A percentile compares a stretch with the other conserved stretches of the same genome.
phyloP scores from a whole-genome alignment of 257 asterid genomes.

The Dorcoceras hygrometricum region DNA sequence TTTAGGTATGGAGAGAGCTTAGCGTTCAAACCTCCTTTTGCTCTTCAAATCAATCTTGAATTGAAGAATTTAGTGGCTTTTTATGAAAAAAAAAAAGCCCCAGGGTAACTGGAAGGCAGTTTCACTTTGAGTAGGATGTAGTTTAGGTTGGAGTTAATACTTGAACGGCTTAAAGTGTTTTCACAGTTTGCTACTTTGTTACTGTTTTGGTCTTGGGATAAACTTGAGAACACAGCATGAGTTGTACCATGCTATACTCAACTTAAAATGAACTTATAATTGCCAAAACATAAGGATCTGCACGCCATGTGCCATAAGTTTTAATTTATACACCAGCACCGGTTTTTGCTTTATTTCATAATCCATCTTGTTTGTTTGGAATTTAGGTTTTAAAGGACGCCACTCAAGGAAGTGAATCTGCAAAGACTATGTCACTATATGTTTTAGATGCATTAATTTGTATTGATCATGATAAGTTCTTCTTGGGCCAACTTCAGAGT shows the following conservation, averaged over 20 bases:
- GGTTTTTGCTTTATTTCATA: constrained; percentile 2
- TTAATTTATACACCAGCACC: background rate
- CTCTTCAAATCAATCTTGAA: background rate
- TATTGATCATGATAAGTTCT: constrained; percentile 83
- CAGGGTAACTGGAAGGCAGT: background rate
- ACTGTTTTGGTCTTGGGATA: background rate
- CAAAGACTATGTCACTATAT: constrained; percentile 70
- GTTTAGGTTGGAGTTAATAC: background rate
- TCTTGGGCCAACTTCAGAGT: constrained; percentile 84
- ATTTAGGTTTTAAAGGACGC: constrained; percentile 83
- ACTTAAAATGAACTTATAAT: background rate
- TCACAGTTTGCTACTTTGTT: background rate
- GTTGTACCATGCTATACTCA: too few relatives aligned
- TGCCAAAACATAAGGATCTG: background rate
- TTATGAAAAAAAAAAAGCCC: too few relatives aligned
- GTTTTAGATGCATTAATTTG: constrained; percentile 79
- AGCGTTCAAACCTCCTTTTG: background rate
- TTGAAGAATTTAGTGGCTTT: background rate
- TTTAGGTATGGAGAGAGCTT: background rate
- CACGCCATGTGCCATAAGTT: background rate
- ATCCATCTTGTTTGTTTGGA: constrained; percentile 11
- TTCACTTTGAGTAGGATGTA: background rate
- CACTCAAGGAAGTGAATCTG: constrained; percentile 83
- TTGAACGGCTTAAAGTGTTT: background rate
- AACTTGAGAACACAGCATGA: background rate